Percentiles rank a stretch among this genome's conserved stretches.
Conservation (phyloP, 2,329 filamentous ascomycete genomes). For the Sporothrix globosa region DNA sequence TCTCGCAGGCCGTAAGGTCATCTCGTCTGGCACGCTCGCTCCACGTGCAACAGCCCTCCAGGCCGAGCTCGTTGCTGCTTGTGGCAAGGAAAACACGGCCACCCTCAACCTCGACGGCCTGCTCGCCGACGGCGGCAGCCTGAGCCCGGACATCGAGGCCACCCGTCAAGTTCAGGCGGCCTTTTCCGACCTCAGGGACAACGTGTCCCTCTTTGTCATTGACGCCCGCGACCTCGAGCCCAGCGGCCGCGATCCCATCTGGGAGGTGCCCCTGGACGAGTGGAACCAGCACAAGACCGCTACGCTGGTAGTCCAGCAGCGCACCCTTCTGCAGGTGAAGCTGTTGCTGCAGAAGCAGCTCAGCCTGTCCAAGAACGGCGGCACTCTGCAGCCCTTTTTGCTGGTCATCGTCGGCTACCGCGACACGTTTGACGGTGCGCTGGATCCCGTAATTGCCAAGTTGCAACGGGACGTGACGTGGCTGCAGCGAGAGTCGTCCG, state of each 20-base stretch:
- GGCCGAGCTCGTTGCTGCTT: background rate
- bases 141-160: conserved; percentile 1
- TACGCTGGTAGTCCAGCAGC: background rate
- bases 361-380: background rate
- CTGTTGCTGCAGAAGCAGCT: background rate
- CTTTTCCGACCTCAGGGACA: background rate
- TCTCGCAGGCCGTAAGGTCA: background rate
- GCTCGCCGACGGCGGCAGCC: background rate
- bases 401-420: conserved; percentile 19
- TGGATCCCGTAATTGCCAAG: conserved; percentile 10
- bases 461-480: conserved; percentile 16
- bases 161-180: background rate
- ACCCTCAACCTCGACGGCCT: conserved; percentile 4
- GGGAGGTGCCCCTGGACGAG: conserved; percentile 18
- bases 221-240: conserved; percentile 17
- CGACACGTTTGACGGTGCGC: conserved; percentile 8
- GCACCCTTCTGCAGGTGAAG: conserved; percentile 15
- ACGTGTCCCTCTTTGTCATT: background rate
- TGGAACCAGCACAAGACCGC: conserved; percentile 18
- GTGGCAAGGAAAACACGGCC: conserved; percentile 10
- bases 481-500: background rate
- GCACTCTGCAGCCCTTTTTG: background rate
- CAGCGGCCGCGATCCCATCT: conserved; percentile 16
- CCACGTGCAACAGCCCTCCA: background rate
- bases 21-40: background rate